Conservation (phyloP, 306 rosid species). For the Rosa chinensis region DNA sequence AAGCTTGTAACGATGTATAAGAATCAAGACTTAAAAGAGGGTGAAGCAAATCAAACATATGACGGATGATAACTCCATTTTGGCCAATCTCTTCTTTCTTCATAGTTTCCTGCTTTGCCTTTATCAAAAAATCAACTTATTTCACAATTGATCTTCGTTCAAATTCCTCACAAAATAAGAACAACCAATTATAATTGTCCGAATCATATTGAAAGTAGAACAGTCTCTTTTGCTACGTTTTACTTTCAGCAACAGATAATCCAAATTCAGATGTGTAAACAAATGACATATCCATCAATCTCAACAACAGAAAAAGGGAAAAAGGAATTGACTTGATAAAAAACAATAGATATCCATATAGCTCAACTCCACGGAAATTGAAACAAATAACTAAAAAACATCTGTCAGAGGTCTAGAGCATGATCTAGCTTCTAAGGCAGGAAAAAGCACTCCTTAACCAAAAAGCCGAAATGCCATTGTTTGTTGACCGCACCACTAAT, state of each 20-base stretch:
- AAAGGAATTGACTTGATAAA: background rate
- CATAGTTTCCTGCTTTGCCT: no score
- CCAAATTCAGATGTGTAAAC: background rate
- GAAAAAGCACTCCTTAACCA: constrained; percentile 26
- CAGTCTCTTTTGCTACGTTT: background rate
- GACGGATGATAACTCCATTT: background rate
- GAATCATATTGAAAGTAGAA: background rate
- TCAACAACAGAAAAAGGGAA: background rate
- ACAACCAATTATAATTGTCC: background rate
- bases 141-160: background rate
- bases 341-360: constrained; percentile 15
- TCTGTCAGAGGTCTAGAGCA: constrained; percentile 1
- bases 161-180: background rate
- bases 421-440: background rate
- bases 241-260: background rate
- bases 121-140: background rate
- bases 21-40: no score
- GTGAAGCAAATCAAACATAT: background rate
- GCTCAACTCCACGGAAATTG: constrained; percentile 20
- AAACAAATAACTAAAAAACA: constrained; percentile 26
- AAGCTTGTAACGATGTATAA: no score
- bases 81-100: background rate
- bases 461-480: constrained; percentile 23
- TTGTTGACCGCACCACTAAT: constrained; percentile 19
- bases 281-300: background rate